phyloP scores from a whole-genome alignment of 768 basidiomycete genomes.

The Ephemerocybe angulata region DNA sequence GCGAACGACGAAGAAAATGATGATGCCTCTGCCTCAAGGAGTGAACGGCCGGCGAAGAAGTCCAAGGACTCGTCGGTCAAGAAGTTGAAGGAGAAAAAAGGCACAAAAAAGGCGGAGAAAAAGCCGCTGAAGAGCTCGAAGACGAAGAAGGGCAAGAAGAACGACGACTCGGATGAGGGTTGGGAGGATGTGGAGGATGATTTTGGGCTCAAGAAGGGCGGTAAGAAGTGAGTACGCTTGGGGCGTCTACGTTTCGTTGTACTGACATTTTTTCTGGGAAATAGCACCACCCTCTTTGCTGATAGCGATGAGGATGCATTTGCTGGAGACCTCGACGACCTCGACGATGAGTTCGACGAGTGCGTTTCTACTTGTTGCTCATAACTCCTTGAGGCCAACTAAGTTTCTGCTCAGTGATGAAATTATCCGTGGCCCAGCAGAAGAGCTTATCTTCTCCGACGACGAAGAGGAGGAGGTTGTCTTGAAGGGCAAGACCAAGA shows the following conservation, averaged over 20 bases:
- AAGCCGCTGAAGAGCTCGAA: conserved; percentile 9
- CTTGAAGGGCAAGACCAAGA: conserved; percentile 38
- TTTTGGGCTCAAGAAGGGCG: conserved; percentile 38
- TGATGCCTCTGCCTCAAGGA: conserved; percentile 21
- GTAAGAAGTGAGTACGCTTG: conserved; percentile 34
- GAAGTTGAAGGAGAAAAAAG: conserved; percentile 25
- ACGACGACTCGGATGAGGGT: conserved; percentile 37
- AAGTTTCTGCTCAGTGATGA: conserved; percentile 41
- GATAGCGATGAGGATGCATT: conserved; percentile 41
- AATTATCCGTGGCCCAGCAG: conserved; percentile 43
- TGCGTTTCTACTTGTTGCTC: conserved; percentile 6
- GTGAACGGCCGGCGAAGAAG: conserved; percentile 43
- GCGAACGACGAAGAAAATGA: conserved; percentile 37
- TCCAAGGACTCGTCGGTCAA: conserved; percentile 40
- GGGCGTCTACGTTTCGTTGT: conserved; percentile 4
- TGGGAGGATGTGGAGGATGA: conserved; percentile 64
- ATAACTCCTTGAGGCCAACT: neutral
- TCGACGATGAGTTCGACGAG: conserved; percentile 45
- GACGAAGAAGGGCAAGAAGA: conserved; percentile 19
- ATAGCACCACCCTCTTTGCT: conserved; percentile 41
- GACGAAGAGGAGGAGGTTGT: conserved; percentile 47
- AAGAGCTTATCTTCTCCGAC: conserved; percentile 66
- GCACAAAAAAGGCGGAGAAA: neutral
- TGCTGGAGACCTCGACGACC: conserved; percentile 47
- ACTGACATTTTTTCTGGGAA: conserved; percentile 8